Base-by-base conservation (phyloP, 768 basidiomycete species). In the Pulveroboletus sp. region DNA sequence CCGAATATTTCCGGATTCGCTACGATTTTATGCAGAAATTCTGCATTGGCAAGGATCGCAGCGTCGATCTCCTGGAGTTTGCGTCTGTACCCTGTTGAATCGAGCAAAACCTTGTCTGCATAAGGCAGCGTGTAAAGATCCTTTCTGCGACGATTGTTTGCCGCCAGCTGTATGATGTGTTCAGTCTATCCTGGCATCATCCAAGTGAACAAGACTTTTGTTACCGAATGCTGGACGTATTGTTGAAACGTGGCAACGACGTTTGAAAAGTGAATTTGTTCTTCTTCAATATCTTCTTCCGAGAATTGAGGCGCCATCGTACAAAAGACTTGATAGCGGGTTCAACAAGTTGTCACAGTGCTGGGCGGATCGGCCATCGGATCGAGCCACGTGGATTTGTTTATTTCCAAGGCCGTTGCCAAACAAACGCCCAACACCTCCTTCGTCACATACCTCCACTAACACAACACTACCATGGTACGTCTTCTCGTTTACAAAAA, bases 1-100 rank as follows among this genome's bases (percentile, higher is more conserved):
- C 80, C 85, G 58, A 94, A 94, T 23, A 95, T 90, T 58, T 85
- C 84, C 1, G 91, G 87, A 66, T 88, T 77, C 13, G 79, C 82
- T 11, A 90, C 82, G 54, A 95, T 85, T 52, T 78, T 71, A 4
- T 76, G 72, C 49, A 95, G 64, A 64, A 97, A 94, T 37, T 84
- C 73, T 2, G 89, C 85, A 58, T 95, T 97, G 43, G 73, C 80
- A 42, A 80, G 66, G 55, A 97, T 94, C 9, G 89, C 88, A 8
- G 79, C 72, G 68, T 97, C 94, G 12, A 90, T 85, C 23, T 77
- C 81, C 27, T 84, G 78, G 1, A 97, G 75, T 63, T 92, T 93
- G 49, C 81, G 72, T 55, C 84, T 81, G 66, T 90, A 94, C 6
- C 90, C 89, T 6, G 94, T 64, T 12, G 61, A 56, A 13, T 80